Evolutionary conservation across 2,329 filamentous ascomycete genomes (phyloP).

Genomic region (Paraphoma sp.): DNA sequence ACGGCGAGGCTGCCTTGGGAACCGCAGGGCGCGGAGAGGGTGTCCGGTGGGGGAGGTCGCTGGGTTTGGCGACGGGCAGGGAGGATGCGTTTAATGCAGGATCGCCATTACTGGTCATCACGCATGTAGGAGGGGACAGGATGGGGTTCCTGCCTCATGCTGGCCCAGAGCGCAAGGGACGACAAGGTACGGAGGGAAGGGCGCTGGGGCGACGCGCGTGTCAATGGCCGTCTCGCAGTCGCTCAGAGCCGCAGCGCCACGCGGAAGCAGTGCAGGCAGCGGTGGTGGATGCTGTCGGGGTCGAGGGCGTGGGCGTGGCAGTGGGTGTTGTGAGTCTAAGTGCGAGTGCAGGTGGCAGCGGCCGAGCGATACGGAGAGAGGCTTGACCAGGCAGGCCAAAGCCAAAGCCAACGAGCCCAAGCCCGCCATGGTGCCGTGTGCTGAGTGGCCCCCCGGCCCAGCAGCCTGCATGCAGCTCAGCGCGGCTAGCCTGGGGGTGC

Average conservation of each 20-base stretch:
- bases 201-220: conserved; percentile 19
- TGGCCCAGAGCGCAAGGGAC: conserved; percentile 39
- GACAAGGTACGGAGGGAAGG: conserved; percentile 25
- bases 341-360: conserved; percentile 2
- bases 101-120: conserved; percentile 50
- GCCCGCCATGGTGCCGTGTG: conserved; percentile 1
- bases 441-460: background rate
- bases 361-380: conserved; percentile 25
- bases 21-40: conserved; percentile 14
- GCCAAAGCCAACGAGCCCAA: conserved; percentile 2
- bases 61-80: conserved; percentile 15
- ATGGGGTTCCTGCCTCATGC: conserved; percentile 49
- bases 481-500: background rate
- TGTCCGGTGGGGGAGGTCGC: conserved; percentile 20
- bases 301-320: background rate
- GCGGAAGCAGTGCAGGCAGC: background rate
- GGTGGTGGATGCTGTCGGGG: conserved; percentile 1
- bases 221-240: conserved; percentile 1
- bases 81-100: conserved; percentile 39
- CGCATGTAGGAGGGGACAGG: conserved; percentile 46
- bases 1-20: conserved; percentile 27
- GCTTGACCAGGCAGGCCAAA: conserved; percentile 11
- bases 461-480: background rate
- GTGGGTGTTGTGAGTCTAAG: conserved; percentile 16
- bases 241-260: conserved; percentile 16